Evolutionary conservation across 2,329 filamentous ascomycete species (phyloP).

Genomic region (Tolypocladium tundrense): DNA sequence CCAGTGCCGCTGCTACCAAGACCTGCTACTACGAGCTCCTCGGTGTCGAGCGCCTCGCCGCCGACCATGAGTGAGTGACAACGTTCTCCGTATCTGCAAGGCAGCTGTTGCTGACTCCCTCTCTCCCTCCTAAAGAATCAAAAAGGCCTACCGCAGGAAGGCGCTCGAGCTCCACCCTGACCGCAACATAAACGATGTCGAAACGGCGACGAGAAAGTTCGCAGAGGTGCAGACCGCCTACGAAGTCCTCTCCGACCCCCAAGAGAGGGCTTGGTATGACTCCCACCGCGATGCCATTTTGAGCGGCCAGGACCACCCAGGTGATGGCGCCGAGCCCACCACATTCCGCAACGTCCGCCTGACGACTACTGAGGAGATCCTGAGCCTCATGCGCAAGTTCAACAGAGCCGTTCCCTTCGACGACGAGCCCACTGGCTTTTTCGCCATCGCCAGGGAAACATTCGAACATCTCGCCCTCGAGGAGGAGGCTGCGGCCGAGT

Average conservation of each 20-base stretch:
- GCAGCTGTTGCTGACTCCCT: neutral
- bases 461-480: slow-evolving; percentile 76
- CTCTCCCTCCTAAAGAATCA: slow-evolving; percentile 50
- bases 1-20: slow-evolving; percentile 37
- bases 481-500: slow-evolving; percentile 65
- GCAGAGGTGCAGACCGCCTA: slow-evolving; percentile 90
- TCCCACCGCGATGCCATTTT: slow-evolving; percentile 83
- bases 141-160: slow-evolving; percentile 83
- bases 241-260: slow-evolving; percentile 88
- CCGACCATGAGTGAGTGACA: slow-evolving; percentile 65
- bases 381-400: slow-evolving; percentile 70
- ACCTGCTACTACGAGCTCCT: slow-evolving; percentile 83
- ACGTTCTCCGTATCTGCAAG: neutral
- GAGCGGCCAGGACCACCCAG: slow-evolving; percentile 45
- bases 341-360: slow-evolving; percentile 60
- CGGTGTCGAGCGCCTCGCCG: slow-evolving; percentile 59
- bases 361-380: slow-evolving; percentile 72
- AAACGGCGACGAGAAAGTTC: slow-evolving; percentile 74
- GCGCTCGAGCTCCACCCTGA: slow-evolving; percentile 92
- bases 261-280: slow-evolving; percentile 97
- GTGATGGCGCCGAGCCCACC: slow-evolving; percentile 38
- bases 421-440: slow-evolving; percentile 76
- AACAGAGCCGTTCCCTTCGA: slow-evolving; percentile 68
- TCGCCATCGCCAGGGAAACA: slow-evolving; percentile 62
- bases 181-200: slow-evolving; percentile 79